phyloP scores from a whole-genome alignment of 2,329 filamentous ascomycete species.

The Emericellopsis cladophorae region DNA sequence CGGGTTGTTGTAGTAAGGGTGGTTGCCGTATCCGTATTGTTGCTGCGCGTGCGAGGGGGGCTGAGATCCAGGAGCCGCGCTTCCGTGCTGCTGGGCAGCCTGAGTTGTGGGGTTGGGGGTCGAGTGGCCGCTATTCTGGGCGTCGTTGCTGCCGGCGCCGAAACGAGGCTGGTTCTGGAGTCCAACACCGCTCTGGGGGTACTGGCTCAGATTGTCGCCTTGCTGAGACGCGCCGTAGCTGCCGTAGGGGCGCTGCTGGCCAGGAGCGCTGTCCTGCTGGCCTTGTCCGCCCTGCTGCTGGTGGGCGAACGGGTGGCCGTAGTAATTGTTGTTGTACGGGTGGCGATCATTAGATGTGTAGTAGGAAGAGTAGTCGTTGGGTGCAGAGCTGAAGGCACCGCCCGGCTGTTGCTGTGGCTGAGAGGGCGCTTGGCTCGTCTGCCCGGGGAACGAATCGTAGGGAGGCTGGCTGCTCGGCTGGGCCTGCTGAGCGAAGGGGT shows the following conservation, averaged over 20 bases:
- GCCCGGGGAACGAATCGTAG: slow-evolving; percentile 47
- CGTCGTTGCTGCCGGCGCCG: slow-evolving; percentile 45
- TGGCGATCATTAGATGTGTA: slow-evolving; percentile 69
- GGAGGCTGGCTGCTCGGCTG: slow-evolving; percentile 35
- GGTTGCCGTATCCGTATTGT: slow-evolving; percentile 35
- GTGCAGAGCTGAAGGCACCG: slow-evolving; percentile 59
- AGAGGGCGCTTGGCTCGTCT: slow-evolving; percentile 43
- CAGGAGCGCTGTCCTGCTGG: slow-evolving; percentile 59
- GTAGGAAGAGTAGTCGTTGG: slow-evolving; percentile 73
- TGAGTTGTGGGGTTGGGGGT: slow-evolving; percentile 70
- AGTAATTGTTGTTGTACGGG: slow-evolving; percentile 64
- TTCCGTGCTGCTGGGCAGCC: slow-evolving; percentile 31
- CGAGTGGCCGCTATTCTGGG: slow-evolving; percentile 77
- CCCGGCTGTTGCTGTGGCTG: slow-evolving; percentile 37
- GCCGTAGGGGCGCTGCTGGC: slow-evolving; percentile 64
- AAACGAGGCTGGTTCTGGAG: slow-evolving; percentile 45
- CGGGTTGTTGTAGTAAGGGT: slow-evolving; percentile 49
- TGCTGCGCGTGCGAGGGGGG: slow-evolving; percentile 31
- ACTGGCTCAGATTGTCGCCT: slow-evolving; percentile 53
- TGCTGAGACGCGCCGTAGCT: slow-evolving; percentile 59
- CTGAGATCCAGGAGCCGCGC: slow-evolving; percentile 27
- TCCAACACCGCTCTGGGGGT: slow-evolving; percentile 54
- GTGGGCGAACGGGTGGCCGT: slow-evolving; percentile 47
- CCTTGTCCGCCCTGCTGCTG: slow-evolving; percentile 41
- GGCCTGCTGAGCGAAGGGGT: slow-evolving; percentile 72